Conservation (phyloP, 306 rosid genomes). For the Trichosanthes truncata region DNA sequence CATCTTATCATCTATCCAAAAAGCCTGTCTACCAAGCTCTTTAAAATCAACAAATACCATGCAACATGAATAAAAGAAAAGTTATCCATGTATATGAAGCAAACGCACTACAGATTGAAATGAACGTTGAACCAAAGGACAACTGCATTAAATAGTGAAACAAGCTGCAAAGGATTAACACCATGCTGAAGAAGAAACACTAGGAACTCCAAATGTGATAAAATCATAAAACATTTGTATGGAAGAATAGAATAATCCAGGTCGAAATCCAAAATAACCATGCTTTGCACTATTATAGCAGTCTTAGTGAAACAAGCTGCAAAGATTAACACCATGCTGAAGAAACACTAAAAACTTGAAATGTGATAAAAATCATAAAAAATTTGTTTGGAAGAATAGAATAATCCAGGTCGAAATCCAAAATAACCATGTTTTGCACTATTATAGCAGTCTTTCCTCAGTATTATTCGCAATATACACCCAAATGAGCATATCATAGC, state of each 20-base stretch:
- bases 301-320: not conserved
- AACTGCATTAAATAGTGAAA: not conserved
- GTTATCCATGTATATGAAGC: not conserved
- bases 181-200: not conserved
- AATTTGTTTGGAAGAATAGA: not conserved
- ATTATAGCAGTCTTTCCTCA: not conserved
- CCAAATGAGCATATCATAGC: not conserved
- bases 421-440: not conserved
- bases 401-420: not conserved
- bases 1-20: not conserved
- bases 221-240: not conserved
- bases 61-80: not conserved
- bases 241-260: not conserved
- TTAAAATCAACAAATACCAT: not conserved
- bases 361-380: not conserved
- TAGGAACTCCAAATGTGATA: not conserved
- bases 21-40: not conserved
- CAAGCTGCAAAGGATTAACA: not conserved
- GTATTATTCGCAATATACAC: not conserved
- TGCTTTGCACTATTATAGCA: not conserved
- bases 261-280: not conserved
- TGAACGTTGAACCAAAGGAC: not conserved
- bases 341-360: not conserved
- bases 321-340: not conserved
- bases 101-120: not conserved